phyloP scores from a whole-genome alignment of 1,284 basidiomycete species.

The Trichosporon ovoides region DNA sequence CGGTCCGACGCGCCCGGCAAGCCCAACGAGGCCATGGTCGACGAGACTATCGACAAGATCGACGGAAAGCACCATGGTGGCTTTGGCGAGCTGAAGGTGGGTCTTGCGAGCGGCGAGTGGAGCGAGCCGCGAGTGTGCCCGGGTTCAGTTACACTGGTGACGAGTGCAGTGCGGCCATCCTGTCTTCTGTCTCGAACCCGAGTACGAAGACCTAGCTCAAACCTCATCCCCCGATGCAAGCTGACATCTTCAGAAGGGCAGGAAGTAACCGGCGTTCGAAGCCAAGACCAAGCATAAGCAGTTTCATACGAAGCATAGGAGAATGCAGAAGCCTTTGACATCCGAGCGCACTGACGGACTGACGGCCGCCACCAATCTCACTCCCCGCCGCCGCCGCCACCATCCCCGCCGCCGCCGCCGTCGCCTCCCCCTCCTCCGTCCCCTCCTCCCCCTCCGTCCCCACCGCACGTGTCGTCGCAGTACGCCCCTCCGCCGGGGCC shows the following conservation, averaged over 20 bases:
- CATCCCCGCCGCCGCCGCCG: neutral
- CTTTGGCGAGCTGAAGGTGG: neutral
- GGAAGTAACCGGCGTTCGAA: neutral
- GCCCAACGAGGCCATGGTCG: constrained; percentile 3
- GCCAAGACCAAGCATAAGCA: neutral
- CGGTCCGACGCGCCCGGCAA: neutral
- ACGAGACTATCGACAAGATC: constrained; percentile 11
- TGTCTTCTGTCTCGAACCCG: no score
- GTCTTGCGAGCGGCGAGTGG: neutral
- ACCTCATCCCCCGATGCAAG: no score
- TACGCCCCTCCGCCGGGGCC: neutral
- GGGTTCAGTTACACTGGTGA: no score
- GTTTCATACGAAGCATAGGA: neutral
- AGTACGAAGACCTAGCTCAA: no score
- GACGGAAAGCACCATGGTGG: constrained; percentile 4
- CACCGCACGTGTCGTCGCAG: neutral
- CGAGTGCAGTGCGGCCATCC: no score
- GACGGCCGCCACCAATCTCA: no score
- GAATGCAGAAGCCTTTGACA: neutral
- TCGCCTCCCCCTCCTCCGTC: neutral
- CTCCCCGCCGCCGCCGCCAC: neutral
- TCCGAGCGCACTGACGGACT: no score
- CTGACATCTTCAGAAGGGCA: neutral
- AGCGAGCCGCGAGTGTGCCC: no score
- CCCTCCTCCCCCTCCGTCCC: neutral